Evolutionary conservation across 2,329 filamentous ascomycete species (phyloP).

Genomic region (Aspergillus fijiensis): DNA sequence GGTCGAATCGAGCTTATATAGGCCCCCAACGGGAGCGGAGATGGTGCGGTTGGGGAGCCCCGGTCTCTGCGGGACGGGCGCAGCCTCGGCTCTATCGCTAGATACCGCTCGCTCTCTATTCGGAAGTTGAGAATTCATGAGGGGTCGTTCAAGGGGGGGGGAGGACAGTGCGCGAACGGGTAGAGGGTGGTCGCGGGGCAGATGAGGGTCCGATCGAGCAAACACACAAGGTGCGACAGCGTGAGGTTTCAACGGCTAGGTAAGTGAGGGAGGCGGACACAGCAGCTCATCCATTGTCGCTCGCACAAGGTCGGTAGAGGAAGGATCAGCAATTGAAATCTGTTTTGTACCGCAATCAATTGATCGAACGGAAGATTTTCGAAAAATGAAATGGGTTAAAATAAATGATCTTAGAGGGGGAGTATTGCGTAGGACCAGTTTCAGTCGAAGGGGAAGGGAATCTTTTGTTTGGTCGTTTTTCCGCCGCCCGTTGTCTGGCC

Average conservation of each 20-base stretch:
- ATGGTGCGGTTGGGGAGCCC: slow-evolving; percentile 34
- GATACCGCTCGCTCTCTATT: slow-evolving; percentile 31
- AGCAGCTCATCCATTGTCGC: slow-evolving; percentile 37
- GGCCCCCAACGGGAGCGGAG: slow-evolving; percentile 35
- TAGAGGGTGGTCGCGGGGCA: slow-evolving; percentile 14
- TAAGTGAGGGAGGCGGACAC: slow-evolving; percentile 27
- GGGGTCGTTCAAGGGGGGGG: not conserved
- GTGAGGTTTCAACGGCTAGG: slow-evolving; percentile 29
- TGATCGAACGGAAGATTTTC: not conserved
- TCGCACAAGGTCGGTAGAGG: slow-evolving; percentile 11
- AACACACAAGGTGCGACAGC: slow-evolving; percentile 22
- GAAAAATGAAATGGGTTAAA: not conserved
- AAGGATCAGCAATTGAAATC: slow-evolving; percentile 1
- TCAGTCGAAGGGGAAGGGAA: not conserved
- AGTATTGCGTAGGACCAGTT: not conserved
- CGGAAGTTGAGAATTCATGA: slow-evolving; percentile 30
- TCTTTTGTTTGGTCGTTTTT: not conserved
- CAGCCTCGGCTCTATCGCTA: slow-evolving; percentile 33
- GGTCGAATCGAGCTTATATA: slow-evolving; percentile 28
- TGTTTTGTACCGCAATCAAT: not conserved
- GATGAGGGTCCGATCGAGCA: slow-evolving; percentile 18
- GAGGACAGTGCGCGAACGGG: slow-evolving; percentile 12
- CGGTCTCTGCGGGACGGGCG: slow-evolving; percentile 29
- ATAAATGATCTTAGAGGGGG: not conserved
- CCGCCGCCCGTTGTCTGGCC: not conserved